phyloP scores from a whole-genome alignment of 495 filamentous ascomycete species.

The Sporormia fimetaria region DNA sequence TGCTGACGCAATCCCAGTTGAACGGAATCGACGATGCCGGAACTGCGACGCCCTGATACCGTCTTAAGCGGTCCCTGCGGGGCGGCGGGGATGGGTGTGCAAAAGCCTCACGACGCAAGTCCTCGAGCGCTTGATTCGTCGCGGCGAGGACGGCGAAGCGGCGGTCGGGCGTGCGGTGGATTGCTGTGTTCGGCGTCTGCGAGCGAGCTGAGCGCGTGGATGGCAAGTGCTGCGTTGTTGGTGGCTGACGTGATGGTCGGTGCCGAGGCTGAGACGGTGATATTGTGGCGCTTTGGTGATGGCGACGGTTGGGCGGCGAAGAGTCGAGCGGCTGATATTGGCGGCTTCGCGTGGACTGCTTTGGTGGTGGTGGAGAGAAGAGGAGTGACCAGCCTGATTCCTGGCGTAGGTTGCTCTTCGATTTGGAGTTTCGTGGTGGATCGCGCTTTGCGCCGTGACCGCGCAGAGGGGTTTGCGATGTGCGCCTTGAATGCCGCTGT shows the following conservation, averaged over 20 bases:
- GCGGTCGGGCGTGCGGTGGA: slow-evolving; percentile 17
- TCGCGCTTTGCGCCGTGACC: slow-evolving; percentile 24
- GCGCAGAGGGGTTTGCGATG: slow-evolving; percentile 14
- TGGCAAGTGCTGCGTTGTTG: slow-evolving; percentile 1
- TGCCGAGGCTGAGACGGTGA: slow-evolving; percentile 5
- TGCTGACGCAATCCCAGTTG: slow-evolving; percentile 23
- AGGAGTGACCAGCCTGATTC: slow-evolving; percentile 11
- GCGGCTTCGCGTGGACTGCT: slow-evolving; percentile 4
- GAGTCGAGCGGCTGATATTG: slow-evolving; percentile 9
- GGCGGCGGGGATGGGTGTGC: slow-evolving; percentile 20
- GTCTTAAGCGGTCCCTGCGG: slow-evolving; percentile 10
- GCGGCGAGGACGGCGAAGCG: slow-evolving; percentile 25
- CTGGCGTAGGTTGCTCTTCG: slow-evolving; percentile 10
- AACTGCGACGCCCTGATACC: slow-evolving; percentile 19
- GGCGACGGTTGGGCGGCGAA: slow-evolving; percentile 12
- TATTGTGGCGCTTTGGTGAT: slow-evolving; percentile 1
- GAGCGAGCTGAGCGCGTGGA: slow-evolving; percentile 8
- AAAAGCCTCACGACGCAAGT: slow-evolving; percentile 23
- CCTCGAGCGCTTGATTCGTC: slow-evolving; percentile 21
- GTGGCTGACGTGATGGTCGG: slow-evolving; percentile 16
- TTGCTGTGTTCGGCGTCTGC: slow-evolving; percentile 19
- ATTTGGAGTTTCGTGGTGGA: slow-evolving; percentile 18
- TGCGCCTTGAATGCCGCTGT: slow-evolving; percentile 18
- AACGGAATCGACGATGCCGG: slow-evolving; percentile 17
- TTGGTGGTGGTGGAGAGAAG: slow-evolving; percentile 16